Percentiles rank a stretch among this genome's conserved stretches.
Evolutionary conservation across 257 asterid genomes (phyloP).

Genomic region (Forsythia suspensa): DNA sequence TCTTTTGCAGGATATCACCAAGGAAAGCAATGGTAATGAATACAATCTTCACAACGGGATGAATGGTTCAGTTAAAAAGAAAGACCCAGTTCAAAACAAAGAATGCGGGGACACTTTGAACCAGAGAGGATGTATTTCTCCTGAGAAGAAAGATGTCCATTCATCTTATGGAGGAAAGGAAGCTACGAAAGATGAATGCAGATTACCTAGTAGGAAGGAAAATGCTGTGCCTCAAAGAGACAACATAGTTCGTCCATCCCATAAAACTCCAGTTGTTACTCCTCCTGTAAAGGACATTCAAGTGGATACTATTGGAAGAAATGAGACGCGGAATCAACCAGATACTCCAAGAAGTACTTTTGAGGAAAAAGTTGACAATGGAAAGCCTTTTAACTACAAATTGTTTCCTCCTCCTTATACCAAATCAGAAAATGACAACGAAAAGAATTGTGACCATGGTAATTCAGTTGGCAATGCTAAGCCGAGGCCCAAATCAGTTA

Average conservation of each 20-base stretch:
- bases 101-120: constrained; percentile 11
- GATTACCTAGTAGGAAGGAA: constrained; percentile 1
- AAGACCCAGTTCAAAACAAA: constrained; percentile 24
- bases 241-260: background rate
- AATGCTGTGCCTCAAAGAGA: background rate
- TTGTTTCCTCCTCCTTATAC: constrained; percentile 54
- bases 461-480: constrained; percentile 22
- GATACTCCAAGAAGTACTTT: background rate
- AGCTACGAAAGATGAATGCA: constrained; percentile 6
- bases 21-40: constrained; percentile 17
- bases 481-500: constrained; percentile 46
- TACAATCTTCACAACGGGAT: constrained; percentile 1
- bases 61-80: constrained; percentile 27
- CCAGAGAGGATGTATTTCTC: constrained; percentile 2
- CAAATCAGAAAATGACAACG: constrained; percentile 21
- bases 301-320: constrained; percentile 26
- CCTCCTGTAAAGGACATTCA: constrained; percentile 38
- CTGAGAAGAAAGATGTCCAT: constrained; percentile 18
- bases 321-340: constrained; percentile 21
- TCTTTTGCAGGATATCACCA: constrained; percentile 37
- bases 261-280: background rate
- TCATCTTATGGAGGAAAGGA: constrained; percentile 12
- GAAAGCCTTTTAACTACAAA: constrained; percentile 21
- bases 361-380: constrained; percentile 31
- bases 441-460: background rate